phyloP scores from a whole-genome alignment of 345 rosid genomes.

The Heritiera littoralis region DNA sequence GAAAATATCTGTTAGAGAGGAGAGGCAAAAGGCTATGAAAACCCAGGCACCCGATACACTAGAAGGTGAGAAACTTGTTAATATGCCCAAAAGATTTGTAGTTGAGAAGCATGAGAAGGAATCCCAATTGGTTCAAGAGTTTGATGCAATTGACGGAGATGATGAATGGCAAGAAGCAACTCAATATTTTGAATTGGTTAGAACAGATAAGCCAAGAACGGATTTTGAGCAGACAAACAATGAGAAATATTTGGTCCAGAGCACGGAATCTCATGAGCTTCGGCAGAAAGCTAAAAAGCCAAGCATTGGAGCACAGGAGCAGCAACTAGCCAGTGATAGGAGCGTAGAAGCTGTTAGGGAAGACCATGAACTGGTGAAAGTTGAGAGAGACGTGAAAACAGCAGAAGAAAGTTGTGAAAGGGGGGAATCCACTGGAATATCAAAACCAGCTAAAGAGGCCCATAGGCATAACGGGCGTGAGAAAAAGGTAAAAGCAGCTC shows the following conservation, averaged over 20 bases:
- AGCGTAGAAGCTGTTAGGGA: conserved; percentile 39
- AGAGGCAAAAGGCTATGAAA: conserved; percentile 26
- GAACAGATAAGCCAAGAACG: conserved; percentile 47
- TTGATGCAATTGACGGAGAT: conserved; percentile 44
- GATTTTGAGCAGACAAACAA: conserved; percentile 41
- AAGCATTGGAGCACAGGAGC: conserved; percentile 35
- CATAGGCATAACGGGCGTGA: conserved; percentile 32
- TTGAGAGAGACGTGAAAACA: conserved; percentile 31
- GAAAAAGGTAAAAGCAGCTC: conserved; percentile 35
- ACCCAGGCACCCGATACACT: conserved; percentile 30
- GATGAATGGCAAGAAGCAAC: conserved; percentile 80
- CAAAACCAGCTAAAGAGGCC: conserved; percentile 40
- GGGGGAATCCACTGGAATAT: conserved; percentile 25
- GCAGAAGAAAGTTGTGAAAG: conserved; percentile 30
- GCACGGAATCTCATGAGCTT: conserved; percentile 34
- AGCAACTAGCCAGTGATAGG: conserved; percentile 31
- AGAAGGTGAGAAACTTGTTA: conserved; percentile 27
- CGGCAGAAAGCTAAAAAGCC: conserved; percentile 41
- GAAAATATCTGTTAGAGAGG: conserved; percentile 31
- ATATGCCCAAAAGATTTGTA: conserved; percentile 27
- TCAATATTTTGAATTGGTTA: conserved; percentile 66
- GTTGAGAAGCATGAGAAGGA: conserved; percentile 45
- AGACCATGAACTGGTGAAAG: conserved; percentile 37
- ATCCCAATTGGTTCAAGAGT: conserved; percentile 44
- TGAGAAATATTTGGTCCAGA: conserved; percentile 33